Conservation (phyloP, 805 yeast genomes). For the Blastobotrys americana region DNA sequence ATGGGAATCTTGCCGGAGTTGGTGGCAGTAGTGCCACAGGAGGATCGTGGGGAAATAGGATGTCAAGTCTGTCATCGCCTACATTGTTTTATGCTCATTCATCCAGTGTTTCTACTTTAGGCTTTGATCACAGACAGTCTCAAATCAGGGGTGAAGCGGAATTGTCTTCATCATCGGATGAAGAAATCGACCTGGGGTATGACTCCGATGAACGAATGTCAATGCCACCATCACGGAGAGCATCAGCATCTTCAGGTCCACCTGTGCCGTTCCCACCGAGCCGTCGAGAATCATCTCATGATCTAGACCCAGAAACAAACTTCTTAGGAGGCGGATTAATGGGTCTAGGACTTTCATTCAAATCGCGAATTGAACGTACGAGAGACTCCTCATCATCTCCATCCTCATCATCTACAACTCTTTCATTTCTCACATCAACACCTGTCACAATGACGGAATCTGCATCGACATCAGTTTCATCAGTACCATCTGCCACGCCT, state of each 20-base stretch:
- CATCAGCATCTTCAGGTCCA: not conserved
- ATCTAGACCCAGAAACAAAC: not conserved
- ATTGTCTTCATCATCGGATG: conserved; percentile 13
- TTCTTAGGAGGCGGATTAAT: not conserved
- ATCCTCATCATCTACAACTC: not conserved
- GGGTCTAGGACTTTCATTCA: not conserved
- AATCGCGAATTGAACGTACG: not conserved
- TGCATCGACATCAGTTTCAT: not conserved
- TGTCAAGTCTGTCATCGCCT: not conserved
- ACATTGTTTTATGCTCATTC: conserved; percentile 13
- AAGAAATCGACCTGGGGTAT: conserved; percentile 8
- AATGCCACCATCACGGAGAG: conserved; percentile 2
- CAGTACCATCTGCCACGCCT: not conserved
- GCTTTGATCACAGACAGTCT: conserved; percentile 5
- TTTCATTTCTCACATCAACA: no score
- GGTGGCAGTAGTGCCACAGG: no score
- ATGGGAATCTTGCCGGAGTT: not conserved
- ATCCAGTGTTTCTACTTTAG: conserved; percentile 17
- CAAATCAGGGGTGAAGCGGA: conserved; percentile 8
- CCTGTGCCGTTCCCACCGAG: conserved; percentile 2
- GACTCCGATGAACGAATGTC: conserved; percentile 17
- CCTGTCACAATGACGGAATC: no score
- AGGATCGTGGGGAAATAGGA: no score
- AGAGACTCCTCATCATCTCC: not conserved
- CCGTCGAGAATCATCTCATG: conserved; percentile 5